Conservation (phyloP, 148 eudicot genomes). For the Dianthus caryophyllus region DNA sequence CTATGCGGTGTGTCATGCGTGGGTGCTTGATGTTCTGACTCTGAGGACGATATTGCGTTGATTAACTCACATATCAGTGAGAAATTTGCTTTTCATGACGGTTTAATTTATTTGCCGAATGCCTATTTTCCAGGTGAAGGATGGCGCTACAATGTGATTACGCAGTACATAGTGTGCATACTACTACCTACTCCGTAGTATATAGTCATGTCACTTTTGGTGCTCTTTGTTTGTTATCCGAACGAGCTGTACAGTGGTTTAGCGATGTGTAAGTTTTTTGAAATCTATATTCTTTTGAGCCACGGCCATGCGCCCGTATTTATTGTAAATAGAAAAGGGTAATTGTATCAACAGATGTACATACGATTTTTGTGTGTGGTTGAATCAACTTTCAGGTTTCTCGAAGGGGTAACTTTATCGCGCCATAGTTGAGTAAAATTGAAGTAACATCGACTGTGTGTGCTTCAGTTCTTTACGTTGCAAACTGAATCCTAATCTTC, state of each 20-base stretch:
- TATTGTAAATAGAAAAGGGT: conserved; percentile 1
- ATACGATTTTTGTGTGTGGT: not conserved
- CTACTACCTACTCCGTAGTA: too few species aligned
- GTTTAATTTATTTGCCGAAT: not conserved
- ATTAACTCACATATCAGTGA: too few species aligned
- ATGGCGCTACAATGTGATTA: not conserved
- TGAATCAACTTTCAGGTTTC: too few species aligned
- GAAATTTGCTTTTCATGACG: not conserved
- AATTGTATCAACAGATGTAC: not conserved
- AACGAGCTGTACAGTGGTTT: not conserved
- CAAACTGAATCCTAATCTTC: too few species aligned
- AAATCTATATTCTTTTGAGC: not conserved
- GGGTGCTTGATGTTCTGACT: not conserved
- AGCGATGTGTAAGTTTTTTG: not conserved
- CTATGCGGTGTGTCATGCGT: not conserved
- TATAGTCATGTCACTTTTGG: not conserved
- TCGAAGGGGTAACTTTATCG: too few species aligned
- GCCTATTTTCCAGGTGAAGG: conserved; percentile 11
- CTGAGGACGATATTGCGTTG: too few species aligned
- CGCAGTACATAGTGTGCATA: conserved; percentile 21
- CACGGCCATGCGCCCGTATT: not conserved
- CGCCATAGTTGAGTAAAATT: too few species aligned
- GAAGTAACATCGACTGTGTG: too few species aligned
- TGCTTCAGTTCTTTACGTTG: too few species aligned
- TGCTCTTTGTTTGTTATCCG: not conserved